Evolutionary conservation across 192 early-diverging fungal species (phyloP).

Genomic region (Backusella westeae): DNA sequence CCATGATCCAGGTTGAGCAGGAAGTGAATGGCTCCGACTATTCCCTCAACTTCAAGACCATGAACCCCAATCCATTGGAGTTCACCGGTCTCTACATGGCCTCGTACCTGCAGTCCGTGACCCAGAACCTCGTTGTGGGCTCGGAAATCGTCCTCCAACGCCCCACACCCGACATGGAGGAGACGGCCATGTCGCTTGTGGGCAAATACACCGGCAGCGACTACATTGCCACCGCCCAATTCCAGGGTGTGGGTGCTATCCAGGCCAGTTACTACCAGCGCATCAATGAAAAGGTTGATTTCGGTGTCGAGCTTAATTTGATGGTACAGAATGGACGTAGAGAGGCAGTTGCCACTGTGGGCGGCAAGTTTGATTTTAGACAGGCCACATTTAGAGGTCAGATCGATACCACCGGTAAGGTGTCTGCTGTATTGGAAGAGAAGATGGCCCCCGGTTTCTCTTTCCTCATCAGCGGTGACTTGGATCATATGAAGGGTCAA

Average conservation of each 20-base stretch:
- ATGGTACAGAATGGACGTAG: constrained; percentile 67
- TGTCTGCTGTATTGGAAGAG: constrained; percentile 90
- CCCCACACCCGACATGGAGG: constrained; percentile 78
- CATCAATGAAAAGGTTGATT: constrained; percentile 91
- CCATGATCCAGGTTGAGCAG: constrained; percentile 90
- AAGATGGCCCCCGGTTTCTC: constrained; percentile 92
- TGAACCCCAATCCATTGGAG: constrained; percentile 93
- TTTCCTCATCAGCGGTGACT: constrained; percentile 88
- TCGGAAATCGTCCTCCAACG: constrained; percentile 83
- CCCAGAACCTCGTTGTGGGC: constrained; percentile 79
- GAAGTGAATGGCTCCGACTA: constrained; percentile 91
- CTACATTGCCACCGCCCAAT: constrained; percentile 67
- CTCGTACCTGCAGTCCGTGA: constrained; percentile 90
- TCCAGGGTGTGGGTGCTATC: constrained; percentile 63
- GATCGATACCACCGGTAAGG: constrained; percentile 87
- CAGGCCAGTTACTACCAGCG: constrained; percentile 88
- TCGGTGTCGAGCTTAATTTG: constrained; percentile 88
- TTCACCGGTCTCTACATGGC: constrained; percentile 86
- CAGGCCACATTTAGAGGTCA: constrained; percentile 89
- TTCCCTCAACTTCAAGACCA: constrained; percentile 86
- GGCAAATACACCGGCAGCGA: constrained; percentile 67
- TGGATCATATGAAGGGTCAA: constrained; percentile 86
- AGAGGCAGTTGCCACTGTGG: constrained; percentile 92
- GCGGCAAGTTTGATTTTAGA: constrained; percentile 96
- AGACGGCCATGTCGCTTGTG: constrained; percentile 71